phyloP scores from a whole-genome alignment of 805 yeast genomes.

The Nadsonia fulvescens region DNA sequence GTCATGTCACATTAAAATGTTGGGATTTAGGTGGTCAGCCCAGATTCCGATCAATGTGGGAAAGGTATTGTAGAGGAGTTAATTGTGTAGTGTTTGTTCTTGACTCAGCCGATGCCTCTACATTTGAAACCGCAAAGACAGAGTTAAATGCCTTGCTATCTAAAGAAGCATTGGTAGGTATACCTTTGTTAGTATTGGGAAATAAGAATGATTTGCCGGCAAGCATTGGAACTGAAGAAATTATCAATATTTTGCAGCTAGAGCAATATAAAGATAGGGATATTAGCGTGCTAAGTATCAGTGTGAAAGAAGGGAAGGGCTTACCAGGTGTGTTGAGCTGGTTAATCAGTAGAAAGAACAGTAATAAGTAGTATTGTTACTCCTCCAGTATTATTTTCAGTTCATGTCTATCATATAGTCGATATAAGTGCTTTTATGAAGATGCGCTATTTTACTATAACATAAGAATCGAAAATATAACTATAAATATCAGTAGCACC shows the following conservation, averaged over 20 bases:
- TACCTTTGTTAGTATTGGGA: constrained; percentile 20
- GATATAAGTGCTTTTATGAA: neutral
- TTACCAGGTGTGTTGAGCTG: constrained; percentile 20
- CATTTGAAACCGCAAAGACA: constrained; percentile 15
- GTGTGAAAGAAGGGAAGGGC: constrained; percentile 19
- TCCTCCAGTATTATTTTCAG: too few species aligned
- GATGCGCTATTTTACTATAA: constrained; percentile 2
- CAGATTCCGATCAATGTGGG: constrained; percentile 23
- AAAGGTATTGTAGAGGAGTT: constrained; percentile 21
- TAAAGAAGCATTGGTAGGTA: constrained; percentile 16
- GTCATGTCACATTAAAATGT: constrained; percentile 20
- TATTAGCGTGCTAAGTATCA: constrained; percentile 20
- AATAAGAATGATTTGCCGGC: constrained; percentile 20
- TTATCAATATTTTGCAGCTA: constrained; percentile 17
- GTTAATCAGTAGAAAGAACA: constrained; percentile 21
- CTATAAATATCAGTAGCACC: constrained; percentile 38
- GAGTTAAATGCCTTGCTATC: constrained; percentile 18
- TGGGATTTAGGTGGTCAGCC: constrained; percentile 25
- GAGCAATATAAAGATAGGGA: constrained; percentile 17
- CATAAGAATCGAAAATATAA: constrained; percentile 27
- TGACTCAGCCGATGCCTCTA: constrained; percentile 19
- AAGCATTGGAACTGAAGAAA: constrained; percentile 17
- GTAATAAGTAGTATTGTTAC: too few species aligned
- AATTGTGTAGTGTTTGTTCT: constrained; percentile 21
- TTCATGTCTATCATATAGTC: neutral